Base-by-base conservation (phyloP, 2,329 filamentous ascomycete species). In the Magnaporthales sp. region DNA sequence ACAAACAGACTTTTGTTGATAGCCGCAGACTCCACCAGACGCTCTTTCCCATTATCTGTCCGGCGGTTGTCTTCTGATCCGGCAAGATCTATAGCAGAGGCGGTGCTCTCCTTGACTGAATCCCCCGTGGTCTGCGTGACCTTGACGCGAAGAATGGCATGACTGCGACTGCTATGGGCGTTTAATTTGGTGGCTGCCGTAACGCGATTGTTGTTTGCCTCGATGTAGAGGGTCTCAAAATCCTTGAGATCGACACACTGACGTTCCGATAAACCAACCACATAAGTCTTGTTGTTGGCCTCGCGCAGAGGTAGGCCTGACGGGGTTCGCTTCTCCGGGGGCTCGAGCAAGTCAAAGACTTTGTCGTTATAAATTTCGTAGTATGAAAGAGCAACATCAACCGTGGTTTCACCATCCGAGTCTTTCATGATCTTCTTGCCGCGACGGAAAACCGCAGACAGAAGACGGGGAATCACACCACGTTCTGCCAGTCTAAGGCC, bases 1-100 rank as follows among this genome's bases (percentile, higher is more conserved):
- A 97, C 93, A 73, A 98, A 98, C 7, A 98, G 83, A 70, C 92
- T 96, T 80, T 97, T 98, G 84, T 98, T 98, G 81, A 98, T 98
- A 73, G 92, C 94, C 0, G 94, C 93, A 54, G 93, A 97, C 77
- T 98, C 94, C n/a, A 97, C 86, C 75, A 98, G 82, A 29, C 94
- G 86, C 76, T 97, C 93, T 76, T 93, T 95, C 72, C 89, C 92
- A 76, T 98, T 98, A 65, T 97, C 94, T 0, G 94, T 98, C 64
- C 94, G 84, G 63, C 94, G 86, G 76, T 98, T 98, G 77, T 98
- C 94, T 78, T 98, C 95, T 1, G 93, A 97, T 56, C 94, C 94
- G 67, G 94, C 94, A 72, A 98, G 83, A 78, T 98, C 94, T 76
- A 98, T 98, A 73, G 93, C 93, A 1, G 92, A 97, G 15, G 91